Conservation (phyloP, 2,329 filamentous ascomycete genomes). For the Huntiella moniliformis region DNA sequence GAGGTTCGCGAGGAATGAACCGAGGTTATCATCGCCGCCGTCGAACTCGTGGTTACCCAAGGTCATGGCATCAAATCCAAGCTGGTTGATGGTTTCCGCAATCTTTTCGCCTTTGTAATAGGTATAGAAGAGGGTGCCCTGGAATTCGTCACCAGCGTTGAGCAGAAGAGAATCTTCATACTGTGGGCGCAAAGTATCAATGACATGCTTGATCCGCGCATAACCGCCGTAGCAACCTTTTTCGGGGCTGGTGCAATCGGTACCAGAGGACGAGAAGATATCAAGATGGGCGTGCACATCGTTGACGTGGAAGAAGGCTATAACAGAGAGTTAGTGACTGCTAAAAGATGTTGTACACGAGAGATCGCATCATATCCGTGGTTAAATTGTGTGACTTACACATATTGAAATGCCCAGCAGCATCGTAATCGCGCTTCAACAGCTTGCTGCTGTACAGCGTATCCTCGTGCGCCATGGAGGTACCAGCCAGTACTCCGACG, state of each 20-base stretch:
- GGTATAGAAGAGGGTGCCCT: constrained; percentile 48
- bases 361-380: background rate
- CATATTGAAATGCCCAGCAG: constrained; percentile 33
- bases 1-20: constrained; percentile 40
- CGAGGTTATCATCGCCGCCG: constrained; percentile 42
- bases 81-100: constrained; percentile 43
- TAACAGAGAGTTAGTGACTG: background rate
- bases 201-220: constrained; percentile 40
- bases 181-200: constrained; percentile 35
- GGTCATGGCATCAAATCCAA: constrained; percentile 50
- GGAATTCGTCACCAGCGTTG: constrained; percentile 51
- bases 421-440: constrained; percentile 30
- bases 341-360: background rate
- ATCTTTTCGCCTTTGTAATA: constrained; percentile 52
- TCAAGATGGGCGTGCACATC: constrained; percentile 51
- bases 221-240: constrained; percentile 47
- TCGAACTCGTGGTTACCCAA: constrained; percentile 51
- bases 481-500: constrained; percentile 14
- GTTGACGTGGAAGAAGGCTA: constrained; percentile 49
- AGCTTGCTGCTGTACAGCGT: constrained; percentile 30
- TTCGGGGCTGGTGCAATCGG: constrained; percentile 37
- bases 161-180: constrained; percentile 44
- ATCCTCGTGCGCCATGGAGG: constrained; percentile 22
- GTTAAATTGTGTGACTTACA: constrained; percentile 17
- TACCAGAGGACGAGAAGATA: constrained; percentile 40